A percentile compares a stretch with the other conserved stretches of the same genome.
Evolutionary conservation across 805 yeast species (phyloP).

Genomic region (Suhomyces faveliae): DNA sequence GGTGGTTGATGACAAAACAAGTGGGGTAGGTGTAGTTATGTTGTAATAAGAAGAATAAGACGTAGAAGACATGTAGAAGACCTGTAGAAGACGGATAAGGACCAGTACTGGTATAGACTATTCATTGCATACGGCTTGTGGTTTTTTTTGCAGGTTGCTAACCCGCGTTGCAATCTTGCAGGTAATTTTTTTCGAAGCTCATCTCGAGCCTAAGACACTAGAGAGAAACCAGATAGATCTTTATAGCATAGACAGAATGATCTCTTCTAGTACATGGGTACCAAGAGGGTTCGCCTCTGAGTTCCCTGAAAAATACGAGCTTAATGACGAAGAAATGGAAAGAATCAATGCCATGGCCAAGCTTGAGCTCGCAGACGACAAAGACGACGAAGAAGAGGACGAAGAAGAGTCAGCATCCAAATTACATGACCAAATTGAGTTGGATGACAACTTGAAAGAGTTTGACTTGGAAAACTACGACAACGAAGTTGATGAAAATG

Average conservation of each 20-base stretch:
- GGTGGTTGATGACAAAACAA: slow-evolving; percentile 52
- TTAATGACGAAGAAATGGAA: slow-evolving; percentile 90
- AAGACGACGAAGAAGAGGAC: slow-evolving; percentile 52
- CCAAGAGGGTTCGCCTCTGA: slow-evolving; percentile 95
- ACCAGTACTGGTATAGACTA: no score
- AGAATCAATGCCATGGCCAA: slow-evolving; percentile 85
- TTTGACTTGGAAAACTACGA: slow-evolving; percentile 86
- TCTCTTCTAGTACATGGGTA: slow-evolving; percentile 92
- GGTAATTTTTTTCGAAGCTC: slow-evolving; percentile 2
- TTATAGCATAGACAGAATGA: slow-evolving; percentile 48
- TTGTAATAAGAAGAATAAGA: slow-evolving; percentile 36
- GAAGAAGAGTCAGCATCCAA: slow-evolving; percentile 28
- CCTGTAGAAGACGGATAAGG: neutral
- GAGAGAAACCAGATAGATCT: no score
- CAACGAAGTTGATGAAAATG: slow-evolving; percentile 58
- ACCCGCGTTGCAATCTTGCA: neutral
- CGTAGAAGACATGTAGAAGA: neutral
- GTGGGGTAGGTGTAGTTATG: slow-evolving; percentile 91
- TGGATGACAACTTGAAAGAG: slow-evolving; percentile 84
- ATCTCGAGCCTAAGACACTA: slow-evolving; percentile 1
- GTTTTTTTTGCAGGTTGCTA: slow-evolving; percentile 2
- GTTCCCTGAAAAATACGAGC: slow-evolving; percentile 83
- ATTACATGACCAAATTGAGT: slow-evolving; percentile 54
- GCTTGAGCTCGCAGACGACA: slow-evolving; percentile 75
- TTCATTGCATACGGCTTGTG: no score